These are phyloP conservation scores for Exutisphaerella laricina DNA, from an alignment of 2,329 filamentous ascomycete species.

Conservation along the genomic window DNA sequence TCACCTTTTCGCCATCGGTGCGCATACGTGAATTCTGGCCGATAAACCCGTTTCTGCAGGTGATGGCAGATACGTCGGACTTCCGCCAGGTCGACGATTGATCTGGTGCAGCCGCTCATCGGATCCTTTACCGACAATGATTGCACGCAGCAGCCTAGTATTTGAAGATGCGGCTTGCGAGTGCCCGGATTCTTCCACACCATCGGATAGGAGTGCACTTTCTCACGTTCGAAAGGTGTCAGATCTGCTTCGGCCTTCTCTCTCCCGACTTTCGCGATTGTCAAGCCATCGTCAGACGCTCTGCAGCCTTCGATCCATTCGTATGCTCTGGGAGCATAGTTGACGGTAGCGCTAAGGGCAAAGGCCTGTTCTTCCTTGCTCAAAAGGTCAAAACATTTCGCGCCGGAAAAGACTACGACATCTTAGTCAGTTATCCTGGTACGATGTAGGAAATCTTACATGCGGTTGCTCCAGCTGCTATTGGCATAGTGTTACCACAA, in stretches of 20 bases:
- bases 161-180: slow-evolving; percentile 23
- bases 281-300: slow-evolving; percentile 27
- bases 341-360: slow-evolving; percentile 28
- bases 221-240: slow-evolving; percentile 18
- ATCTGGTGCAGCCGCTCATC: slow-evolving; percentile 13
- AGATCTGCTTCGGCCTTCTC: slow-evolving; percentile 20
- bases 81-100: slow-evolving; percentile 20
- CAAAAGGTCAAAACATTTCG: slow-evolving; percentile 25
- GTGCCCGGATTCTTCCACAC: slow-evolving; percentile 11
- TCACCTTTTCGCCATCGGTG: slow-evolving; percentile 32
- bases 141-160: slow-evolving; percentile 25
- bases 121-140: slow-evolving; percentile 21
- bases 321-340: slow-evolving; percentile 29
- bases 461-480: slow-evolving; percentile 26
- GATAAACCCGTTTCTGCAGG: slow-evolving; percentile 24
- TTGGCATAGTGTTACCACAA: slow-evolving; percentile 14
- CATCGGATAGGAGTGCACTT: slow-evolving; percentile 25
- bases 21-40: slow-evolving; percentile 32
- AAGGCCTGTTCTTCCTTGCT: slow-evolving; percentile 25
- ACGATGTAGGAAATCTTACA: no score
- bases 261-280: slow-evolving; percentile 19
- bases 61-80: slow-evolving; percentile 26
- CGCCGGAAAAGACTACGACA: slow-evolving; percentile 29
- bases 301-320: slow-evolving; percentile 31
- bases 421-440: no score